Percentiles rank a stretch among this genome's conserved stretches.
phyloP scores from a whole-genome alignment of 805 yeast genomes.

The Candida verbasci region DNA sequence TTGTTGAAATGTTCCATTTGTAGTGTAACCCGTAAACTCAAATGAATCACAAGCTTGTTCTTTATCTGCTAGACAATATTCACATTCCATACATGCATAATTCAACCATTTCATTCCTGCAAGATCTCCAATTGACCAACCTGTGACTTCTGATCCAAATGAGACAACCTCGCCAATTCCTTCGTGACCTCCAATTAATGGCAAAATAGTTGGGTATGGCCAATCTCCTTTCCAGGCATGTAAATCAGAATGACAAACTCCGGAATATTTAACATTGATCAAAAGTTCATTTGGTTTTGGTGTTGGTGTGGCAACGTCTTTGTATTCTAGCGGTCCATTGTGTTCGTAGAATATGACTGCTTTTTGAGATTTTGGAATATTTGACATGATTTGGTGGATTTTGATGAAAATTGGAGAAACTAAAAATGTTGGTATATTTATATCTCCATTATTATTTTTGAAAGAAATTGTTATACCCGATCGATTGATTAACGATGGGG shows the following conservation, averaged over 20 bases:
- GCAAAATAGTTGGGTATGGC: constrained; percentile 73
- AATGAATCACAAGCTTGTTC: constrained; percentile 73
- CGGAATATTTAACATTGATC: constrained; percentile 79
- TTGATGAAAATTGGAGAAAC: too few relatives aligned
- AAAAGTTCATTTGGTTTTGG: constrained; percentile 77
- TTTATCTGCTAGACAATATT: constrained; percentile 60
- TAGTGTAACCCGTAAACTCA: constrained; percentile 72
- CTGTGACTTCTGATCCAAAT: constrained; percentile 61
- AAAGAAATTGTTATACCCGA: too few relatives aligned
- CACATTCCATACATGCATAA: constrained; percentile 73
- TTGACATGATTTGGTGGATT: too few relatives aligned
- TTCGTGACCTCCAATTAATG: constrained; percentile 85
- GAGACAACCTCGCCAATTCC: constrained; percentile 87
- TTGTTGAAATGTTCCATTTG: constrained; percentile 89
- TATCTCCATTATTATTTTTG: too few relatives aligned
- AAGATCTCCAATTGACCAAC: constrained; percentile 72
- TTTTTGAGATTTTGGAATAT: constrained; percentile 32
- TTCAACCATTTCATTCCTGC: constrained; percentile 87
- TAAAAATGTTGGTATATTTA: neutral
- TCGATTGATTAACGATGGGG: too few relatives aligned
- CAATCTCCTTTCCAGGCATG: constrained; percentile 96
- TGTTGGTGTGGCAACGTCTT: constrained; percentile 74
- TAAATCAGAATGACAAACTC: constrained; percentile 91
- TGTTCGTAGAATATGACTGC: constrained; percentile 34
- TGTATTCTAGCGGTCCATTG: constrained; percentile 38